phyloP scores from a whole-genome alignment of 2,329 filamentous ascomycete species.

The Hymenoscyphus fructigenus region DNA sequence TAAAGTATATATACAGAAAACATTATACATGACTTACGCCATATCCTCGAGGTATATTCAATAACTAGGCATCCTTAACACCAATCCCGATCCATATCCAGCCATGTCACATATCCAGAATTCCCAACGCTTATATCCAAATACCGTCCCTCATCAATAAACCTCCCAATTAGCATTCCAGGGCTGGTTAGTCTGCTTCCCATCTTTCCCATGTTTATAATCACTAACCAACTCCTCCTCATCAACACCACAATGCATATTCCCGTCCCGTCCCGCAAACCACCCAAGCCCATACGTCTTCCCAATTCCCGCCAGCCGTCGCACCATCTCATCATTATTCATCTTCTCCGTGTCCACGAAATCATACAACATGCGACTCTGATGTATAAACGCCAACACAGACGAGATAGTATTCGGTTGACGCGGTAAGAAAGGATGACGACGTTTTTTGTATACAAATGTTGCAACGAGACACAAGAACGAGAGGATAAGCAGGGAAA shows the following conservation, averaged over 20 bases:
- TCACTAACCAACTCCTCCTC: slow-evolving; percentile 66
- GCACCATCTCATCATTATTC: slow-evolving; percentile 60
- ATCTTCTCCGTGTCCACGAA: slow-evolving; percentile 66
- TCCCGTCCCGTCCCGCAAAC: slow-evolving; percentile 71
- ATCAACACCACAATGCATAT: slow-evolving; percentile 75
- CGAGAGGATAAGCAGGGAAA: slow-evolving; percentile 61
- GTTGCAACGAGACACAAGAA: slow-evolving; percentile 56
- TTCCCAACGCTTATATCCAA: not conserved
- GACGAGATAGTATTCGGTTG: slow-evolving; percentile 78
- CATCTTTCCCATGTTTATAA: slow-evolving; percentile 57
- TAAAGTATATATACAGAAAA: no score
- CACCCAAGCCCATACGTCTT: slow-evolving; percentile 75
- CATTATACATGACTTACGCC: no score
- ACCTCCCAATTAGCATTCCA: slow-evolving; percentile 33
- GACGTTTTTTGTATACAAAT: slow-evolving; percentile 60
- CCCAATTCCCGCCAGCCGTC: slow-evolving; percentile 55
- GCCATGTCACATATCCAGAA: not conserved
- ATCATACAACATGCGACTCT: slow-evolving; percentile 75
- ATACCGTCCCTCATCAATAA: slow-evolving; percentile 21
- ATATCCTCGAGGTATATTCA: no score
- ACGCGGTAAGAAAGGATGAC: slow-evolving; percentile 70
- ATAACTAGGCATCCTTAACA: no score
- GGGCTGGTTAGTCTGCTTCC: slow-evolving; percentile 33
- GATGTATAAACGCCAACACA: slow-evolving; percentile 75
- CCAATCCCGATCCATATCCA: not conserved